Conservation (phyloP, 139 green algal genomes). For the Microglena sp. region DNA sequence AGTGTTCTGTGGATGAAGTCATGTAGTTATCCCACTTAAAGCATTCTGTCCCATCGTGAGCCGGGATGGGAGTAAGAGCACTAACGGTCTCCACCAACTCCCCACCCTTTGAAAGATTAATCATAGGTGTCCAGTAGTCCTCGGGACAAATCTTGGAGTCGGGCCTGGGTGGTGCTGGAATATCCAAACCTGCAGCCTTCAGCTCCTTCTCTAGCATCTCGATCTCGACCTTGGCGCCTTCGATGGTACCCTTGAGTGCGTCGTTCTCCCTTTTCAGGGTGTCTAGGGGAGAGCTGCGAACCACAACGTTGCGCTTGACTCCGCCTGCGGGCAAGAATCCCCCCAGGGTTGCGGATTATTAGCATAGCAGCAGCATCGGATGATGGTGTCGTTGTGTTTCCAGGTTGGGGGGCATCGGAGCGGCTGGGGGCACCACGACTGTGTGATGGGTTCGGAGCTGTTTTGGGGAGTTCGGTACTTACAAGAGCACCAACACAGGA, state of each 20-base stretch:
- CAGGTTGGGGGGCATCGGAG: too few species aligned
- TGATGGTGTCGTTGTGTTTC: too few species aligned
- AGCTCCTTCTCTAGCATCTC: constrained; percentile 20
- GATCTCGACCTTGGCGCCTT: constrained; percentile 24
- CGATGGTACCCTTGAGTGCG: constrained; percentile 52
- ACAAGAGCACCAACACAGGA: too few species aligned
- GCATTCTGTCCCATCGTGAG: constrained; percentile 83
- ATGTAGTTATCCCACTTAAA: constrained; percentile 82
- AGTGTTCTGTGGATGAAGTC: constrained; percentile 76
- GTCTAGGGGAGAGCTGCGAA: constrained; percentile 36
- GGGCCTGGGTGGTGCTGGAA: not conserved
- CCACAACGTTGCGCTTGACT: too few species aligned
- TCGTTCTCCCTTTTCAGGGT: constrained; percentile 66
- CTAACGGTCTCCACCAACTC: constrained; percentile 38
- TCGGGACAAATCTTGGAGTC: not conserved
- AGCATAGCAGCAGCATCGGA: too few species aligned
- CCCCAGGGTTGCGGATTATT: too few species aligned
- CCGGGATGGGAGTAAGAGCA: constrained; percentile 37
- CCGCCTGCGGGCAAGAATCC: too few species aligned
- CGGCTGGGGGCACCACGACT: too few species aligned
- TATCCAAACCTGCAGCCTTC: constrained; percentile 7
- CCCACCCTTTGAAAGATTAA: constrained; percentile 31
- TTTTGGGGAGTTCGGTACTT: too few species aligned
- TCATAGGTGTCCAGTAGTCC: constrained; percentile 26
- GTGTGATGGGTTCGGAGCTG: too few species aligned